Percentiles rank a stretch among this genome's conserved stretches.
phyloP scores from a whole-genome alignment of 2,329 filamentous ascomycete genomes.

The Apiospora marii region DNA sequence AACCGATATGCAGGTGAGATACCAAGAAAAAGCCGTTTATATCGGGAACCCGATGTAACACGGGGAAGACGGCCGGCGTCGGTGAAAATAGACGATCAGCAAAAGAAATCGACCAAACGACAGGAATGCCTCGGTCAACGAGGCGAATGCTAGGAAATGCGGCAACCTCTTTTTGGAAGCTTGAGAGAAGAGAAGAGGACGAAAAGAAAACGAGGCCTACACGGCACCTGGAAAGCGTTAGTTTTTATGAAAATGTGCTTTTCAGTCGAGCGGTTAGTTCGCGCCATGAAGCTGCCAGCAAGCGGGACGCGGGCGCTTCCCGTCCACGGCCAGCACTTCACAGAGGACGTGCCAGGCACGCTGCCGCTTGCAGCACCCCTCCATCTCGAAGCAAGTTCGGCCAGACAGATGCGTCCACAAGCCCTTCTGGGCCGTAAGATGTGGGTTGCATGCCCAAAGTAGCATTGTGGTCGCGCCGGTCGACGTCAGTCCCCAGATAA shows the following conservation, averaged over 20 bases:
- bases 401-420: conserved; percentile 36
- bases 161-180: conserved; percentile 43
- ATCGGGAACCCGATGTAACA: conserved; percentile 29
- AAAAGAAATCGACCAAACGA: conserved; percentile 45
- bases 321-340: conserved; percentile 23
- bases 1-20: conserved; percentile 36
- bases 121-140: conserved; percentile 56
- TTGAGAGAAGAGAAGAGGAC: conserved; percentile 37
- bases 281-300: conserved; percentile 33
- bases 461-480: conserved; percentile 35
- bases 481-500: conserved; percentile 30
- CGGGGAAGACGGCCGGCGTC: conserved; percentile 44
- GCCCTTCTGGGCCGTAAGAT: conserved; percentile 38
- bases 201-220: conserved; percentile 35
- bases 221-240: conserved; percentile 36
- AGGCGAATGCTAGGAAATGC: conserved; percentile 45
- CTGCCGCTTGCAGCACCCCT: conserved; percentile 31
- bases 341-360: neutral
- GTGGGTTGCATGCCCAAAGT: conserved; percentile 36
- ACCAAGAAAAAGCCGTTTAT: conserved; percentile 34
- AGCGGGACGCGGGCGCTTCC: conserved; percentile 40
- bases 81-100: conserved; percentile 41
- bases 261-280: conserved; percentile 41
- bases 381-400: conserved; percentile 34
- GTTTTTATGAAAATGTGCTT: conserved; percentile 41